Evolutionary conservation across 2,329 filamentous ascomycete genomes (phyloP).

Genomic region (Paraphoma chrysanthemicola): DNA sequence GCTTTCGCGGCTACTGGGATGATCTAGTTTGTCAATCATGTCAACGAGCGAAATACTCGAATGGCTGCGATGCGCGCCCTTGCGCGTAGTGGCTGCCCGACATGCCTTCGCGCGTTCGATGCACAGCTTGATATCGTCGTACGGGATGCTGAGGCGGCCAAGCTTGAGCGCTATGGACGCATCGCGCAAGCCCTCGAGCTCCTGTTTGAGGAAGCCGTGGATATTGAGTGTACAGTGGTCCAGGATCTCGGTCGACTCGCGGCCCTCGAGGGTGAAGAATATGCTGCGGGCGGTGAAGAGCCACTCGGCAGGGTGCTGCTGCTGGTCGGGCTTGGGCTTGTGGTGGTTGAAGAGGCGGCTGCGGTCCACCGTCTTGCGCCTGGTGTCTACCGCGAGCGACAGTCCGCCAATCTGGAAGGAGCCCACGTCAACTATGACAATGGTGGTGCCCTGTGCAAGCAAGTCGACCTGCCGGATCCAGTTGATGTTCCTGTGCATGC

Average conservation of each 20-base stretch:
- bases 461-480: conserved; percentile 92
- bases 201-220: conserved; percentile 86
- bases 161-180: conserved; percentile 89
- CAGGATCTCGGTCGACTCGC: conserved; percentile 84
- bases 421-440: conserved; percentile 82
- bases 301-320: conserved; percentile 85
- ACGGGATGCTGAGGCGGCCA: conserved; percentile 87
- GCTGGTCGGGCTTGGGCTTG: conserved; percentile 58
- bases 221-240: conserved; percentile 89
- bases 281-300: conserved; percentile 85
- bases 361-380: conserved; percentile 88
- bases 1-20: conserved; percentile 70
- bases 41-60: conserved; percentile 71
- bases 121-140: conserved; percentile 79
- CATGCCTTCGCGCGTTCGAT: conserved; percentile 60
- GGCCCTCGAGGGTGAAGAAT: conserved; percentile 84
- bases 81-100: conserved; percentile 38
- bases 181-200: conserved; percentile 86
- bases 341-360: conserved; percentile 84
- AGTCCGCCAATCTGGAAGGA: conserved; percentile 84
- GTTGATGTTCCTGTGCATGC: conserved; percentile 81
- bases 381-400: conserved; percentile 86
- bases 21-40: conserved; percentile 76
- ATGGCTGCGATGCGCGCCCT: conserved; percentile 36
- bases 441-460: conserved; percentile 78